Evolutionary conservation across 352 stramenopile species (phyloP).

Genomic region (Pythium chondricola): DNA sequence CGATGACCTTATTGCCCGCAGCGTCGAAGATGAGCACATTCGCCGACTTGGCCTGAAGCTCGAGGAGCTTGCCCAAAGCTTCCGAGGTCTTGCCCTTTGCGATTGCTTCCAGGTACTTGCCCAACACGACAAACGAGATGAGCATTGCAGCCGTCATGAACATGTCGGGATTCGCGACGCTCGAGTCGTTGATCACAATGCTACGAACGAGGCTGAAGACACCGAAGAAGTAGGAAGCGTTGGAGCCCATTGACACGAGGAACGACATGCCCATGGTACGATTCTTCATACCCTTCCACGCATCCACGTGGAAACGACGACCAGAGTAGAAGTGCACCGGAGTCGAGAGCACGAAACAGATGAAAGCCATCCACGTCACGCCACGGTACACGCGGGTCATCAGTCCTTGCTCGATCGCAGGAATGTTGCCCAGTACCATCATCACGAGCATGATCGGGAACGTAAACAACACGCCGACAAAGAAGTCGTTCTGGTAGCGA

Average conservation of each 20-base stretch:
- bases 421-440: constrained; percentile 83
- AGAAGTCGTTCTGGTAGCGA: constrained; percentile 80
- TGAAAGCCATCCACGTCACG: constrained; percentile 68
- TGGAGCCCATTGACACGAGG: constrained; percentile 95
- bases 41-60: constrained; percentile 93
- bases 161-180: constrained; percentile 76
- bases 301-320: constrained; percentile 91
- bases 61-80: constrained; percentile 94
- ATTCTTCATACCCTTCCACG: constrained; percentile 89
- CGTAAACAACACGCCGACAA: constrained; percentile 88
- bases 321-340: constrained; percentile 95
- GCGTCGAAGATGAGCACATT: constrained; percentile 85
- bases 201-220: constrained; percentile 84
- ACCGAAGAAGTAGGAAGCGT: constrained; percentile 95
- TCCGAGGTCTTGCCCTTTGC: constrained; percentile 92
- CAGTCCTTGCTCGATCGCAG: constrained; percentile 37
- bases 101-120: constrained; percentile 96
- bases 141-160: constrained; percentile 99
- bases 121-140: constrained; percentile 97
- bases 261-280: constrained; percentile 95
- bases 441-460: constrained; percentile 92
- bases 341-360: constrained; percentile 84
- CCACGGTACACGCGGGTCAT: constrained; percentile 48
- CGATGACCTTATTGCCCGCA: constrained; percentile 42
- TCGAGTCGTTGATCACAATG: constrained; percentile 54